Evolutionary conservation across 2,329 filamentous ascomycete genomes (phyloP).

Genomic region (Cladophialophora chaetospira): DNA sequence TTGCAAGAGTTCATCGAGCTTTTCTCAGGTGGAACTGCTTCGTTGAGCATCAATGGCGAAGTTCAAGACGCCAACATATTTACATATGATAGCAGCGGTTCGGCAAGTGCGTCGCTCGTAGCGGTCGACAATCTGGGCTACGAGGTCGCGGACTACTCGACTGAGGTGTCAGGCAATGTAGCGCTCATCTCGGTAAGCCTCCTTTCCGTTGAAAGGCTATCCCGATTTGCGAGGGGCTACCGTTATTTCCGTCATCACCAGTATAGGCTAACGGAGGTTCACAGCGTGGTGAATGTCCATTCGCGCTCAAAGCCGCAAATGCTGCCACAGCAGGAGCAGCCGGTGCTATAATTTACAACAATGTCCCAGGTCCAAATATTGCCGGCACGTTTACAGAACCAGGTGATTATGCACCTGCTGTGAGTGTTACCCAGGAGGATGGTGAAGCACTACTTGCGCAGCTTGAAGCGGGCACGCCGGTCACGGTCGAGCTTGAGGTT

Average conservation of each 20-base stretch:
- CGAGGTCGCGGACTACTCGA: slow-evolving; percentile 59
- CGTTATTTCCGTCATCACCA: too few relatives aligned
- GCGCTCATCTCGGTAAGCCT: slow-evolving; percentile 69
- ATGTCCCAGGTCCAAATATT: slow-evolving; percentile 59
- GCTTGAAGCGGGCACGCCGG: slow-evolving; percentile 49
- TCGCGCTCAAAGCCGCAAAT: slow-evolving; percentile 49
- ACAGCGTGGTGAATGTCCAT: slow-evolving; percentile 66
- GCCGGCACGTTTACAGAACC: slow-evolving; percentile 67
- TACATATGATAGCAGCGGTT: slow-evolving; percentile 68
- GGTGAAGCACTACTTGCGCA: slow-evolving; percentile 59
- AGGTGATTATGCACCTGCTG: slow-evolving; percentile 64
- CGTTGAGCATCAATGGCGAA: slow-evolving; percentile 56
- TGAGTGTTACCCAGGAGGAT: slow-evolving; percentile 64
- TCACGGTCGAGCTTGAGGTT: slow-evolving; percentile 45
- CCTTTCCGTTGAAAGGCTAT: too few relatives aligned
- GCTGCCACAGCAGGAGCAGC: slow-evolving; percentile 70
- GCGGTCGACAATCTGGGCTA: slow-evolving; percentile 66
- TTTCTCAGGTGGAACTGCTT: slow-evolving; percentile 23
- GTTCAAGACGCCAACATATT: slow-evolving; percentile 60
- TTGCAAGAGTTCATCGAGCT: slow-evolving; percentile 61
- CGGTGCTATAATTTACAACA: slow-evolving; percentile 75
- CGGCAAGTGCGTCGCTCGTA: slow-evolving; percentile 55
- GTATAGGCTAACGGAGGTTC: too few relatives aligned
- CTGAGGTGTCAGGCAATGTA: slow-evolving; percentile 63
- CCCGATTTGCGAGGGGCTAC: too few relatives aligned